Percentiles rank a stretch among this genome's conserved stretches.
Evolutionary conservation across 192 early-diverging fungal genomes (phyloP).

Genomic region (Gryganskiella cystojenkinii): DNA sequence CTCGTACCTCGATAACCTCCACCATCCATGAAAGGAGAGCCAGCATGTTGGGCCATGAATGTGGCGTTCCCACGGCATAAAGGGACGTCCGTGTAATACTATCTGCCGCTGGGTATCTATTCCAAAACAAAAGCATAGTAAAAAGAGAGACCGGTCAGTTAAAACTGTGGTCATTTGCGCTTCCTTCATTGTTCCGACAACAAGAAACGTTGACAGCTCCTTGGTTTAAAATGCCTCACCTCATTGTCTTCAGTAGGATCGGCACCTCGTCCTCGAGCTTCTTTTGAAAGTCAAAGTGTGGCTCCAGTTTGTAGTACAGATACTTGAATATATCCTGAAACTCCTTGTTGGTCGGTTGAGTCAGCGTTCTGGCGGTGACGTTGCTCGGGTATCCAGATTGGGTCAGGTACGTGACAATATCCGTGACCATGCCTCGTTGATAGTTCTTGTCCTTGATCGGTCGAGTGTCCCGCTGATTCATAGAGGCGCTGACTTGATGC

Average conservation of each 20-base stretch:
- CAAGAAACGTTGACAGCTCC: not conserved
- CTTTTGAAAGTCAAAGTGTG: slow-evolving; percentile 63
- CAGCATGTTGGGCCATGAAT: slow-evolving; percentile 75
- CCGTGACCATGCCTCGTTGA: slow-evolving; percentile 60
- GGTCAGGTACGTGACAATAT: slow-evolving; percentile 67
- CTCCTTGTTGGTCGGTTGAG: slow-evolving; percentile 65
- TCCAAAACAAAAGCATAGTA: not conserved
- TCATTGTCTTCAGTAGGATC: slow-evolving; percentile 64
- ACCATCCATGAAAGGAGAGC: slow-evolving; percentile 79
- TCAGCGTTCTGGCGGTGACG: slow-evolving; percentile 56
- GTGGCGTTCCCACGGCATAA: slow-evolving; percentile 67
- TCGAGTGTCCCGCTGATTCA: slow-evolving; percentile 39
- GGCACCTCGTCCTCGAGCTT: slow-evolving; percentile 82
- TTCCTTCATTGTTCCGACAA: no score
- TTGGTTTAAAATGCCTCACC: slow-evolving; percentile 26
- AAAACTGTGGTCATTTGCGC: not conserved
- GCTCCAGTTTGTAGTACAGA: slow-evolving; percentile 71
- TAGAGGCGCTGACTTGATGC: not conserved
- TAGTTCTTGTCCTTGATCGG: slow-evolving; percentile 54
- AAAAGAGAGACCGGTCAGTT: not conserved
- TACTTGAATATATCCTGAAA: slow-evolving; percentile 82
- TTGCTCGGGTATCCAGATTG: slow-evolving; percentile 62
- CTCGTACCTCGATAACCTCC: slow-evolving; percentile 67
- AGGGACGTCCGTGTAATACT: slow-evolving; percentile 70
- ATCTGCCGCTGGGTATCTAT: slow-evolving; percentile 59